phyloP scores from a whole-genome alignment of 2,329 filamentous ascomycete species.

The Verticillium zaregamsianum region DNA sequence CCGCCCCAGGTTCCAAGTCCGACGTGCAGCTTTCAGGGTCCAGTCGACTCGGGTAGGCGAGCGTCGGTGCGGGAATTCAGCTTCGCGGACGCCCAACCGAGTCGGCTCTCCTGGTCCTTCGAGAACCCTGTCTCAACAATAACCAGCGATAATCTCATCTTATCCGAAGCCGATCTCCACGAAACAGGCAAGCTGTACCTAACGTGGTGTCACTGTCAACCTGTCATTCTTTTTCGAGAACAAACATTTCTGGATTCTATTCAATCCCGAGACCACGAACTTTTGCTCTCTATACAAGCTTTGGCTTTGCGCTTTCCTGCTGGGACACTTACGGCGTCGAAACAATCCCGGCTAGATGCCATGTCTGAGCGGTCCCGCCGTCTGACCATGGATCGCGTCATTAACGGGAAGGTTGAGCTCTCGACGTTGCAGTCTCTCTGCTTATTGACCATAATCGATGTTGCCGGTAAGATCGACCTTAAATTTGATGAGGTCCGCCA shows the following conservation, averaged over 20 bases:
- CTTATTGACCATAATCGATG: constrained; percentile 30
- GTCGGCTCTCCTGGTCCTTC: too few relatives aligned
- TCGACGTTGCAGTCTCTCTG: constrained; percentile 34
- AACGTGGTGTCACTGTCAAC: constrained; percentile 44
- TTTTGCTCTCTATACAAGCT: constrained; percentile 30
- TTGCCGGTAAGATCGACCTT: constrained; percentile 17
- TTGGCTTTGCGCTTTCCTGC: constrained; percentile 36
- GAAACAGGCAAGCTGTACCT: constrained; percentile 30
- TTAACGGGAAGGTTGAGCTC: constrained; percentile 28
- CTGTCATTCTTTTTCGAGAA: constrained; percentile 40
- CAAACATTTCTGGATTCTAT: constrained; percentile 34
- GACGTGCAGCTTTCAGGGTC: too few relatives aligned
- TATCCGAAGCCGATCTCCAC: background rate
- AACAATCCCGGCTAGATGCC: background rate
- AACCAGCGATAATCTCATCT: background rate
- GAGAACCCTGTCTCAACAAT: too few relatives aligned
- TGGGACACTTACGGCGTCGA: background rate
- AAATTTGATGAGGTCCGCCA: too few relatives aligned
- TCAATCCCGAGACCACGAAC: constrained; percentile 27
- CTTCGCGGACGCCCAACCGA: too few relatives aligned
- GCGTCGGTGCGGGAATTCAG: too few relatives aligned
- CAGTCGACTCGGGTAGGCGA: too few relatives aligned
- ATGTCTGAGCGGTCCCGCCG: constrained; percentile 8
- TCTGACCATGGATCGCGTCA: constrained; percentile 26
- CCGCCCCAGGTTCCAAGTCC: background rate